These are phyloP conservation scores for Lasiosphaeria hispida DNA, from an alignment of 495 filamentous ascomycete genomes.

Conservation along the genomic window DNA sequence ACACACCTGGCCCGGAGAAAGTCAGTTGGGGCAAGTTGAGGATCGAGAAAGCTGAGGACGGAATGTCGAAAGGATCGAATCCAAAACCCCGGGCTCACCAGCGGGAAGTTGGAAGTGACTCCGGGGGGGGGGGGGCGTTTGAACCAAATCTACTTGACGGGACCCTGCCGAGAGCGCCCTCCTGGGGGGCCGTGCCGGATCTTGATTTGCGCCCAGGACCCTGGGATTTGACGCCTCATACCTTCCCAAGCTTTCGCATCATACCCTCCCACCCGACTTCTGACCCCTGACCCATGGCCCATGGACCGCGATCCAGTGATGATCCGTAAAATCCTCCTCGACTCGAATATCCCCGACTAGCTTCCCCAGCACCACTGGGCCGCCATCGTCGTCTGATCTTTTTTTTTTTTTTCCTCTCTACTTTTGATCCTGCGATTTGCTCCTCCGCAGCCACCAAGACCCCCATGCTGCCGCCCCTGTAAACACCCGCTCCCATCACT, in stretches of 20 bases:
- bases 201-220: slow-evolving; percentile 27
- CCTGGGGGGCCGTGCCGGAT: slow-evolving; percentile 17
- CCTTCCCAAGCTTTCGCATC: not conserved
- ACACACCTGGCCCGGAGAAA: no score
- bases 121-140: slow-evolving; percentile 8
- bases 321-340: not conserved
- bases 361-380: not conserved
- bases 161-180: slow-evolving; percentile 17
- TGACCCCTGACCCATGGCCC: not conserved
- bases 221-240: slow-evolving; percentile 8
- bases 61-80: no score
- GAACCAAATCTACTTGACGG: slow-evolving; percentile 14
- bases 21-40: no score
- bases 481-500: not conserved
- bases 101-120: slow-evolving; percentile 5
- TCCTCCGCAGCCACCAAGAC: slow-evolving; percentile 7
- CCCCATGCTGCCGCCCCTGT: slow-evolving; percentile 14
- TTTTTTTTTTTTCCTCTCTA: not conserved
- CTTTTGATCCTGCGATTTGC: slow-evolving; percentile 13
- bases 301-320: not conserved
- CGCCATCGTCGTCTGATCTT: not conserved
- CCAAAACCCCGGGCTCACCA: not conserved
- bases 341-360: not conserved
- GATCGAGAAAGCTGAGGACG: no score
- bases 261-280: slow-evolving; percentile 1